A percentile compares a stretch with the other conserved stretches of the same genome.
phyloP scores from a whole-genome alignment of 306 rosid species.

The Fragaria nilgerrensis region DNA sequence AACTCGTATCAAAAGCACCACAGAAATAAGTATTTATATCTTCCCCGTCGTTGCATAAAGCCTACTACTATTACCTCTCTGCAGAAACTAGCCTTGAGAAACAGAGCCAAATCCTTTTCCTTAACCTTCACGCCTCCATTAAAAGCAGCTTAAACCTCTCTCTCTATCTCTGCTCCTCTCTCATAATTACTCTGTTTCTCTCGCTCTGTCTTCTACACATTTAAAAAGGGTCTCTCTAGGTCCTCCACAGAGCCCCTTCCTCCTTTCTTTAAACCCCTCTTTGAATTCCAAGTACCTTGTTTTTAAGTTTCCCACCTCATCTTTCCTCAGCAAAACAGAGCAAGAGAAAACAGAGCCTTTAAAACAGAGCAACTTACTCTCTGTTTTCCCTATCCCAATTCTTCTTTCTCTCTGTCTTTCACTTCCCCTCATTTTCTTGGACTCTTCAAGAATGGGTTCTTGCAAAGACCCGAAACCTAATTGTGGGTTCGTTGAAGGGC shows the following conservation, averaged over 20 bases:
- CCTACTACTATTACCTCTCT: neutral
- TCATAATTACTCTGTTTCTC: constrained; percentile 17
- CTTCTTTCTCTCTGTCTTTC: neutral
- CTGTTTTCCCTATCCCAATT: neutral
- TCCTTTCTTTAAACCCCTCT: neutral
- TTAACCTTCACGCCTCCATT: constrained; percentile 74
- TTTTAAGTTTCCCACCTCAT: constrained; percentile 12
- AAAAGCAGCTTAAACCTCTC: neutral
- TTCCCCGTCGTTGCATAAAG: neutral
- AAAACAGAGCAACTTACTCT: constrained; percentile 24
- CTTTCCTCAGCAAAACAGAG: constrained; percentile 8
- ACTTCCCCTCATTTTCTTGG: neutral
- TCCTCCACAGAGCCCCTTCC: neutral
- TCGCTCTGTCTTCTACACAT: constrained; percentile 14
- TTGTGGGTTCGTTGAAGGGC: constrained; percentile 48
- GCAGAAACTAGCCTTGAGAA: constrained; percentile 58
- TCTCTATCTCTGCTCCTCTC: constrained; percentile 11
- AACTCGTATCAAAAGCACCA: neutral
- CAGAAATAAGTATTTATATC: constrained; percentile 10
- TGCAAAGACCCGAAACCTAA: constrained; percentile 33
- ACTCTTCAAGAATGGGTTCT: constrained; percentile 52
- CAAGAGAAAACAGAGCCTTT: constrained; percentile 2
- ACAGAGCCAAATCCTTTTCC: constrained; percentile 64
- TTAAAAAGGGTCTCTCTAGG: constrained; percentile 13
- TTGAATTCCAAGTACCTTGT: neutral